Evolutionary conservation across 768 basidiomycete genomes (phyloP).

Genomic region (Gautieria morchelliformis): DNA sequence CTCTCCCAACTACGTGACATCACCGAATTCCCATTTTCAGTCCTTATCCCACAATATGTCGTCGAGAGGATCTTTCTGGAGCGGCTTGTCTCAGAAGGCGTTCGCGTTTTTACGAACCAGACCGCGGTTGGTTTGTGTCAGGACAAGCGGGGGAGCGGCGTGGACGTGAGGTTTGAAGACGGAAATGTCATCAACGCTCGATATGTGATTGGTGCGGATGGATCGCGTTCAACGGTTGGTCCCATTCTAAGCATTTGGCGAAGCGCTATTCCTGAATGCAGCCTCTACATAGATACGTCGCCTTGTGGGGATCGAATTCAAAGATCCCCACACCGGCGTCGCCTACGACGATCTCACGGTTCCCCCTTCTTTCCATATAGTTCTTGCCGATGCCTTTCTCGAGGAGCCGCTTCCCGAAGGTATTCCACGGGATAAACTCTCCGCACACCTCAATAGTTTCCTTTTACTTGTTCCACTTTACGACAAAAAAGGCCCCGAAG

Average conservation of each 20-base stretch:
- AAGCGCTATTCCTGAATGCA: not conserved
- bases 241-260: not conserved
- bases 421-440: conserved; percentile 17
- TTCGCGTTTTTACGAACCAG: conserved; percentile 28
- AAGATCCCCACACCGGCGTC: conserved; percentile 29
- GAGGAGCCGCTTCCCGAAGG: conserved; percentile 17
- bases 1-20: conserved; percentile 27
- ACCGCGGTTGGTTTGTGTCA: conserved; percentile 30
- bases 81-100: conserved; percentile 22
- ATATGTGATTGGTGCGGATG: conserved; percentile 45
- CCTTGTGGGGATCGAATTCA: conserved; percentile 31
- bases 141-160: not conserved
- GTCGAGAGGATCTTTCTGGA: conserved; percentile 34
- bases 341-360: conserved; percentile 17
- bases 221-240: conserved; percentile 35
- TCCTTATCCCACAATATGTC: conserved; percentile 34
- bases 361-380: conserved; percentile 25
- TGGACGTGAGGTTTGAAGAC: conserved; percentile 38
- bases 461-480: conserved; percentile 28
- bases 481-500: conserved; percentile 7
- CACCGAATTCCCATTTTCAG: conserved; percentile 35
- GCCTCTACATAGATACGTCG: conserved; percentile 31
- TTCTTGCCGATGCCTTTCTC: conserved; percentile 39
- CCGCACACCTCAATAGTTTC: conserved; percentile 22
- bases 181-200: conserved; percentile 33